Evolutionary conservation across 2,329 filamentous ascomycete genomes (phyloP), one percentile per base, ranked within the genome.

Genomic region (Nigrospora osmanthi): DNA sequence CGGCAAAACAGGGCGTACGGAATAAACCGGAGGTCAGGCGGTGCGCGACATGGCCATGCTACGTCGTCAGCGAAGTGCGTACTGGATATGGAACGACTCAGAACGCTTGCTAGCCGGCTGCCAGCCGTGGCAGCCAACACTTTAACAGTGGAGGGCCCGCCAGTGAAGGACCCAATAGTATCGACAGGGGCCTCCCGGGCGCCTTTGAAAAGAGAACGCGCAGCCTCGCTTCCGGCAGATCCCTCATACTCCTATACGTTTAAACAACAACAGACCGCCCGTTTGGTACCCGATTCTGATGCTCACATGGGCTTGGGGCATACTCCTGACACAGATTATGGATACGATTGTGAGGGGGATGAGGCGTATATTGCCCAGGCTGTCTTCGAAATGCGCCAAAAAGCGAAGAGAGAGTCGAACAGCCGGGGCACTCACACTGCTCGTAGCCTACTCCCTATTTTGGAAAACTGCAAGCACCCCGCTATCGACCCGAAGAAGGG

Each of bases 301-400:
- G 40, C 13, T 36, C 14, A 13, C 31, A 15, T 23, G 19, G 19
- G 19, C 19, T 7, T 23, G 19, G 19, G 19, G 7, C 19, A 7
- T 23, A 7, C 7, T 23, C 19, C 7, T 23, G 19, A 23, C 19
- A 23, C 19, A 23, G 19, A 23, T 23, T 23, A 7, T 23, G 19
- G 19, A 23, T 23, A 23, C 19, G 19, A 23, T 23, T 23, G 19
- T 4, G 19, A 7, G 19, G 19, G 19, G 19, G 19, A 23, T 7
- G 19, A 23, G 19, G 19, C 19, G 19, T 23, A 23, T 23, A 4
- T 23, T 23, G 38, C 14, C 36, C 16, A 53, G 43, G 15, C 46
- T 40, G 38, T 50, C 35, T 40, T 47, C 49, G 6, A 54, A 43
- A 47, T 43, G 15, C 13, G 47, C 49, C n/a, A 45, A 47, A 38